phyloP scores from a whole-genome alignment of 495 filamentous ascomycete species.

The Lophiotrema nucula region DNA sequence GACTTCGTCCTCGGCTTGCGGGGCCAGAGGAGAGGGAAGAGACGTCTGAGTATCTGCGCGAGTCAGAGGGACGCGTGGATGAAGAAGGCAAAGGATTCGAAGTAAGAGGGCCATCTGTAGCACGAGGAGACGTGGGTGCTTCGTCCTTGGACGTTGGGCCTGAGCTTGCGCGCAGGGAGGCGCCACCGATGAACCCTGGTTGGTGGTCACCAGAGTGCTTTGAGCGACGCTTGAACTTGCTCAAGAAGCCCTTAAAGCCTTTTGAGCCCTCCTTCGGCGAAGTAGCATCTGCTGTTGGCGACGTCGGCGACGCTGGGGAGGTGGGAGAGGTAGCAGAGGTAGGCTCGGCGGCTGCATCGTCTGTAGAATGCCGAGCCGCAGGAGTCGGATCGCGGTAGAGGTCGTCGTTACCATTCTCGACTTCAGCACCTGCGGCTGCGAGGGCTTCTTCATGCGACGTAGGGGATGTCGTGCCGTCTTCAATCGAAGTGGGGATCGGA shows the following conservation, averaged over 20 bases:
- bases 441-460: neutral
- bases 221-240: constrained; percentile 32
- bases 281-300: neutral
- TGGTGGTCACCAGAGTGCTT: constrained; percentile 16
- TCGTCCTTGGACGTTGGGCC: neutral
- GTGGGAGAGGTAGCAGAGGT: neutral
- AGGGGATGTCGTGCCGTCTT: neutral
- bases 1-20: neutral
- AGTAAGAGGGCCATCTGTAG: no score
- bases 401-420: constrained; percentile 9
- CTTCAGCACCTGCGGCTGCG: no score
- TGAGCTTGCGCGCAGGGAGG: constrained; percentile 6
- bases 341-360: neutral
- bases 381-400: constrained; percentile 13
- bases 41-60: constrained; percentile 11
- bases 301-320: constrained; percentile 19
- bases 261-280: constrained; percentile 13
- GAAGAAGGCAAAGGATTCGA: neutral
- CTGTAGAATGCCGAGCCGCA: neutral
- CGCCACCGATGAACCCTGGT: constrained; percentile 28
- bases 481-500: neutral
- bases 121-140: constrained; percentile 5
- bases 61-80: neutral
- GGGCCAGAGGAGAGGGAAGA: constrained; percentile 18
- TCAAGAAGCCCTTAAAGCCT: constrained; percentile 27